phyloP scores from a whole-genome alignment of 108 stramenopile genomes.

The Schizochytrium sp. region DNA sequence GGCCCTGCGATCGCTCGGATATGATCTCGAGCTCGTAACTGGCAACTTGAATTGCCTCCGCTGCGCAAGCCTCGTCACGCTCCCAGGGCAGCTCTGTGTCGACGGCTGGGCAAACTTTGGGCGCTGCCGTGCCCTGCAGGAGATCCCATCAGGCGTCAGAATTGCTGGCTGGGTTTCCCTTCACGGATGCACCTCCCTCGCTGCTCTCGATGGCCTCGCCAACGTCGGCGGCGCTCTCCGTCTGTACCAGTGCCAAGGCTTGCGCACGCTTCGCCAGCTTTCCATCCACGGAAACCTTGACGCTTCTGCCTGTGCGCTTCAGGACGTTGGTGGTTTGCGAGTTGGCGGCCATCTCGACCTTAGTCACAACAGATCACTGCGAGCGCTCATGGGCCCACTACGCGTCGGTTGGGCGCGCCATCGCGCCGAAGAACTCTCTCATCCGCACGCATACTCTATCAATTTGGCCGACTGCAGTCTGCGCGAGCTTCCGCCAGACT shows the following conservation, averaged over 20 bases:
- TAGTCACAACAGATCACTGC: background rate
- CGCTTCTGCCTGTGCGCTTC: background rate
- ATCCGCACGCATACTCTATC: background rate
- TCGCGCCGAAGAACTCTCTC: background rate
- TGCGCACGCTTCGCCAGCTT: background rate
- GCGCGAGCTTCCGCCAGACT: background rate
- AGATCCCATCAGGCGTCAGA: background rate
- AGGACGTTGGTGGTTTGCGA: background rate
- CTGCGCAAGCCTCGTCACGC: background rate
- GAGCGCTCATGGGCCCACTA: background rate
- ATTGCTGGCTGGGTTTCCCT: background rate
- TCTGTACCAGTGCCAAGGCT: background rate
- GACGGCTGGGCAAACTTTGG: background rate
- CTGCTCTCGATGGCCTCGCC: background rate
- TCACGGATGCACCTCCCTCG: background rate
- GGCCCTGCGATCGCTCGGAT: background rate
- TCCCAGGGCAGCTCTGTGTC: background rate
- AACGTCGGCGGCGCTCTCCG: background rate
- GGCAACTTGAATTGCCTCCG: background rate
- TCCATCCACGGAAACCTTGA: background rate
- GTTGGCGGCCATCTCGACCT: background rate
- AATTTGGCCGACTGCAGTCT: background rate
- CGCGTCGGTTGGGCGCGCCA: background rate
- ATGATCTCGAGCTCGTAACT: background rate
- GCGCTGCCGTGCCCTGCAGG: background rate